phyloP scores from a whole-genome alignment of 306 rosid species.

The Prunus persica region Prunus_persica_NCBIv2 NC_034010.1:28240501-28241000 shows the following conservation, averaged over 20 bases:
- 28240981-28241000: too few relatives aligned
- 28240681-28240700: conserved; percentile 21
- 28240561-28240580: conserved; percentile 20
- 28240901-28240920: background rate
- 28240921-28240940: background rate
- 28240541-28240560: background rate
- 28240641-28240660: background rate
- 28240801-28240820: conserved; percentile 35
- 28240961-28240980: too few relatives aligned
- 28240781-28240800: conserved; percentile 32
- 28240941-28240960: background rate
- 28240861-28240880: background rate
- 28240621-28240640: conserved; percentile 31
- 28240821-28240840: conserved; percentile 29
- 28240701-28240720: conserved; percentile 9
- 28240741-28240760: background rate
- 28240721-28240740: conserved; percentile 9
- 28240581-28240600: conserved; percentile 35
- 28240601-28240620: conserved; percentile 33
- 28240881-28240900: conserved; percentile 7
- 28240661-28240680: conserved; percentile 19
- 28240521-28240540: background rate
- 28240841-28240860: conserved; percentile 14
- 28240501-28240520: conserved; percentile 21
- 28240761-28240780: conserved; percentile 12